A percentile compares a stretch with the other conserved stretches of the same genome.
Conservation (phyloP, 345 rosid species). For the Noccaea caerulescens region DNA sequence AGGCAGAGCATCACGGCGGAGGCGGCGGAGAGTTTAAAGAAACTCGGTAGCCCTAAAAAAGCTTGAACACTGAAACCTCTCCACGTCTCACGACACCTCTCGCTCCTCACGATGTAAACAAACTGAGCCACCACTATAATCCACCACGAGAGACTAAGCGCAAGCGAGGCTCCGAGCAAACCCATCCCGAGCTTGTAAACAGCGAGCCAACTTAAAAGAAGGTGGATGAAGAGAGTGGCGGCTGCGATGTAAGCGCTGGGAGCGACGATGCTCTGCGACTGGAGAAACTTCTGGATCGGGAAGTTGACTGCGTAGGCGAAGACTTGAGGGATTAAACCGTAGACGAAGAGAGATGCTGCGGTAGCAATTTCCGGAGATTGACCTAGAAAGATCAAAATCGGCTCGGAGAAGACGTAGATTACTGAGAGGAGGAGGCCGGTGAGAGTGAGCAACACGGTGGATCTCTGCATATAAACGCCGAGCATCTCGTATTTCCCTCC, state of each 20-base stretch:
- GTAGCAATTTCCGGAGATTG: constrained; percentile 57
- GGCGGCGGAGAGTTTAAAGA: constrained; percentile 58
- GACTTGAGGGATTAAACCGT: constrained; percentile 64
- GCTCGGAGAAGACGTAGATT: constrained; percentile 54
- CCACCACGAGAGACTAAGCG: constrained; percentile 64
- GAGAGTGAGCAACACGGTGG: constrained; percentile 52
- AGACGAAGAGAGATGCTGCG: constrained; percentile 56
- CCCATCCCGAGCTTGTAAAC: constrained; percentile 50
- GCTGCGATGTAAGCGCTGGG: constrained; percentile 63
- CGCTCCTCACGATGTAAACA: constrained; percentile 48
- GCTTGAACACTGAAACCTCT: constrained; percentile 52
- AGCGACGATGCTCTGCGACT: constrained; percentile 60
- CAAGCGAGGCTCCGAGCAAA: constrained; percentile 53
- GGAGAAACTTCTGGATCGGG: constrained; percentile 64
- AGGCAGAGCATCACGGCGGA: constrained; percentile 68
- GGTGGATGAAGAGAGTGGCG: constrained; percentile 45
- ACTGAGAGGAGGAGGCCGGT: constrained; percentile 53
- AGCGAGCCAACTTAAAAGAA: constrained; percentile 51
- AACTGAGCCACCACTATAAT: constrained; percentile 54
- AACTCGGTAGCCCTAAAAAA: constrained; percentile 47
- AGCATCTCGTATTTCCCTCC: constrained; percentile 54
- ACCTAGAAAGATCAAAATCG: constrained; percentile 50
- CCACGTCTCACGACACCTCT: constrained; percentile 53
- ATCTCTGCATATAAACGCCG: constrained; percentile 63
- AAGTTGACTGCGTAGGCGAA: constrained; percentile 60